Evolutionary conservation across 2,329 filamentous ascomycete species (phyloP), one percentile per base, ranked within the genome.

Genomic region (Fusarium verticillioides): DNA sequence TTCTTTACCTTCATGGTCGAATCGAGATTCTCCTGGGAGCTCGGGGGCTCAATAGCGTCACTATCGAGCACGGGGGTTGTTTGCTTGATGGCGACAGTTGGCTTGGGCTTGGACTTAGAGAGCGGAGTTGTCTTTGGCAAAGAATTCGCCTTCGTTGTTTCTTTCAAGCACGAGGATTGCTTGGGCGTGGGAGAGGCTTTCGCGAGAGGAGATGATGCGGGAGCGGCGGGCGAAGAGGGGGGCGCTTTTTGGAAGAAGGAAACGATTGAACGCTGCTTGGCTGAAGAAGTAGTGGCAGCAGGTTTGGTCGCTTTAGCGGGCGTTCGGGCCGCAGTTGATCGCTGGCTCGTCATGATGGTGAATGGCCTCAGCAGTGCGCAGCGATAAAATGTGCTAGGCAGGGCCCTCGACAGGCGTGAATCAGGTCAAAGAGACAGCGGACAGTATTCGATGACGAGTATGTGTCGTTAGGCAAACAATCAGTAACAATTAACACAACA

Each of bases 51-150:
- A 32, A 90, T 81, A 40, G 88, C 88, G 82, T 97, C 94, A 82
- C 94, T 97, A 81, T 94, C 97, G 9, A 94, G 92, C 10, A 92
- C 88, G 9, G 94, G 94, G 0, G 94, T 95, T 66, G 92, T 78
- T 49, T 81, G 77, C 66, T 82, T 83, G 43, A 64, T 60, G 3
- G 77, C 59, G 10, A 74, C 42, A 59, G 72, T 84, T 66, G 86
- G 86, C 4, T 65, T 69, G 7, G 61, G 28, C 34, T 70, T 67
- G 26, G 46, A 2, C 50, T 73, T 75, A 15, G 72, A 61, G 42
- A 83, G 83, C 56, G 87, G 87, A n/a, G 82, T 84, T 26, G 84
- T 84, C 77, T 87, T 78, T 65, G 82, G 82, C 26, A 82, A 76
- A 72, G 81, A 75, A 79, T 84, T 84, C 78, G 81, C 80, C 66